Evolutionary conservation across 495 filamentous ascomycete genomes (phyloP).

Genomic region (Jackrogersella minutella): DNA sequence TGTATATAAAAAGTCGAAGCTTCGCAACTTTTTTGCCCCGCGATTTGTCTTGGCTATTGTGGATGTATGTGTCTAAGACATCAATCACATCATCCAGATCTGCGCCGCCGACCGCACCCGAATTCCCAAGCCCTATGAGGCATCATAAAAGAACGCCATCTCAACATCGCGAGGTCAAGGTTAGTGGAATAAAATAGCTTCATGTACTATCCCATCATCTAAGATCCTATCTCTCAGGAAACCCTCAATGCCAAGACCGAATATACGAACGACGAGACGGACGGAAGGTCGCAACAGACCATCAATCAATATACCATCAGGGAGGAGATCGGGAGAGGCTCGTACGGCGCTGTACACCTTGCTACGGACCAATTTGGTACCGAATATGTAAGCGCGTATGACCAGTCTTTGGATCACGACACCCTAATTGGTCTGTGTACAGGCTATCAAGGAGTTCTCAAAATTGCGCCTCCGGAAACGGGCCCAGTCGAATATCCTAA

Average conservation of each 20-base stretch:
- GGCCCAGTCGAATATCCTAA: constrained; percentile 88
- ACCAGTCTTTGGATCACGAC: constrained; percentile 12
- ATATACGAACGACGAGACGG: constrained; percentile 85
- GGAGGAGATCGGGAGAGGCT: constrained; percentile 94
- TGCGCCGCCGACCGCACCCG: constrained; percentile 49
- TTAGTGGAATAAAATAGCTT: constrained; percentile 40
- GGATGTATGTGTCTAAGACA: constrained; percentile 25
- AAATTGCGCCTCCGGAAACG: constrained; percentile 92
- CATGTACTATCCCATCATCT: constrained; percentile 2
- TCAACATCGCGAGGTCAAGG: constrained; percentile 75
- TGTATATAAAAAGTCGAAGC: constrained; percentile 8
- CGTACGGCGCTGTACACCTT: constrained; percentile 92
- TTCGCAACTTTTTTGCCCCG: constrained; percentile 21
- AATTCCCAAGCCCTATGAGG: constrained; percentile 70
- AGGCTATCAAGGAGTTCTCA: constrained; percentile 98
- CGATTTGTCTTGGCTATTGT: constrained; percentile 25
- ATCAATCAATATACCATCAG: constrained; percentile 96
- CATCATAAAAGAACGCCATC: constrained; percentile 80
- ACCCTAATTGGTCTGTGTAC: constrained; percentile 23
- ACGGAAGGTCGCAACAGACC: constrained; percentile 74
- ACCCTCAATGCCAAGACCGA: constrained; percentile 89
- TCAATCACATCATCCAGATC: constrained; percentile 42
- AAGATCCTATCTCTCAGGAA: constrained; percentile 65
- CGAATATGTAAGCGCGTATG: constrained; percentile 78
- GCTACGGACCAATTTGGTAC: constrained; percentile 89